Evolutionary conservation across 257 asterid species (phyloP).

Genomic region (Nicotiana sylvestris): DNA sequence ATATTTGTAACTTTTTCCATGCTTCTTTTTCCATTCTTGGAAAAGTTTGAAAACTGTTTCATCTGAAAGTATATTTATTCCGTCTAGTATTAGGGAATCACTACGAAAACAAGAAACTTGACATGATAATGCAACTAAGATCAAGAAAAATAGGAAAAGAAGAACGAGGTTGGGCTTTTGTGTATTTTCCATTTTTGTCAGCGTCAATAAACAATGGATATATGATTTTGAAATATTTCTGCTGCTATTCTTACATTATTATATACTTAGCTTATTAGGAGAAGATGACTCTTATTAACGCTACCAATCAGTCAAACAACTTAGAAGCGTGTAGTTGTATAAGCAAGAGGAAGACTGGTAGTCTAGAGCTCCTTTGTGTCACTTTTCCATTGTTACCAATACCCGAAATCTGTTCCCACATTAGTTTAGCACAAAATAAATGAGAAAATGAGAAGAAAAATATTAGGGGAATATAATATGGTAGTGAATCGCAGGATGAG

Average conservation of each 20-base stretch:
- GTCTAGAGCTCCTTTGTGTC: neutral
- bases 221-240: neutral
- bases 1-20: slow-evolving; percentile 14
- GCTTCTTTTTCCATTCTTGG: slow-evolving; percentile 24
- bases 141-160: neutral
- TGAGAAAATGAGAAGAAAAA: neutral
- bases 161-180: neutral
- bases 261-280: neutral
- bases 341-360: neutral
- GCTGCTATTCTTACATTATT: neutral
- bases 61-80: neutral
- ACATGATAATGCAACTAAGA: neutral
- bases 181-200: neutral
- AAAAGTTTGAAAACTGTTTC: slow-evolving; percentile 16
- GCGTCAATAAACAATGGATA: too few species aligned
- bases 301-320: neutral
- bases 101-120: neutral
- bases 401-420: neutral
- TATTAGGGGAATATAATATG: too few species aligned
- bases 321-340: neutral
- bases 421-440: neutral
- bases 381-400: neutral
- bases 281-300: neutral
- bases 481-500: too few species aligned
- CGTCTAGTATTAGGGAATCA: neutral